Conservation (phyloP, 495 filamentous ascomycete species). For the Recurvomyces mirabilis region DNA sequence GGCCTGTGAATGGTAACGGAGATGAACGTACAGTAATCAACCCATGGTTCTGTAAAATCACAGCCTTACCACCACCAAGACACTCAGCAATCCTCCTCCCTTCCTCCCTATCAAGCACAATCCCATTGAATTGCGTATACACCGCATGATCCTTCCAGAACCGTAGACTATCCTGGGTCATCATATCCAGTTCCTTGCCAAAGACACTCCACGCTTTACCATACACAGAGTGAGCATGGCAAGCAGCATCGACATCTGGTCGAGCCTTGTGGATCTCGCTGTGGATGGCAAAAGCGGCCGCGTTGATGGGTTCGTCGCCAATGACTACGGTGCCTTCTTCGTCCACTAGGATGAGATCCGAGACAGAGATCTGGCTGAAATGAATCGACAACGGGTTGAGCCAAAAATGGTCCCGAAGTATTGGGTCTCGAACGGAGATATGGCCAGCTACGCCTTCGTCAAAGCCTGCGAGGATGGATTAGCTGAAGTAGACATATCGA, state of each 20-base stretch:
- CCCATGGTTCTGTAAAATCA: constrained; percentile 59
- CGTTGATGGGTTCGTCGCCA: constrained; percentile 48
- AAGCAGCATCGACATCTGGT: constrained; percentile 41
- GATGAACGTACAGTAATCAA: constrained; percentile 38
- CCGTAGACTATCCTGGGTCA: constrained; percentile 58
- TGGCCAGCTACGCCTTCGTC: constrained; percentile 61
- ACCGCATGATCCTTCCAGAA: constrained; percentile 47
- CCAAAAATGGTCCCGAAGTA: constrained; percentile 42
- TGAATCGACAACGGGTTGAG: constrained; percentile 46
- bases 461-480: constrained; percentile 35
- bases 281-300: constrained; percentile 61
- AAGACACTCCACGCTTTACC: constrained; percentile 45
- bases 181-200: constrained; percentile 45
- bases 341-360: constrained; percentile 46
- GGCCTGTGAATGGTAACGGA: too few species aligned
- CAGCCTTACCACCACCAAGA: constrained; percentile 51
- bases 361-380: constrained; percentile 42
- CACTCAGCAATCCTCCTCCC: constrained; percentile 47
- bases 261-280: constrained; percentile 44
- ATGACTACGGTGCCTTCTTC: constrained; percentile 38
- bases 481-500: too few species aligned
- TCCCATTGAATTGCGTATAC: constrained; percentile 42
- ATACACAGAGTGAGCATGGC: constrained; percentile 43
- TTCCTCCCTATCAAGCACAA: constrained; percentile 53
- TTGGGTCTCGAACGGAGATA: constrained; percentile 42